Evolutionary conservation across 2,329 filamentous ascomycete genomes (phyloP).

Genomic region (Capronia epimyces): DNA sequence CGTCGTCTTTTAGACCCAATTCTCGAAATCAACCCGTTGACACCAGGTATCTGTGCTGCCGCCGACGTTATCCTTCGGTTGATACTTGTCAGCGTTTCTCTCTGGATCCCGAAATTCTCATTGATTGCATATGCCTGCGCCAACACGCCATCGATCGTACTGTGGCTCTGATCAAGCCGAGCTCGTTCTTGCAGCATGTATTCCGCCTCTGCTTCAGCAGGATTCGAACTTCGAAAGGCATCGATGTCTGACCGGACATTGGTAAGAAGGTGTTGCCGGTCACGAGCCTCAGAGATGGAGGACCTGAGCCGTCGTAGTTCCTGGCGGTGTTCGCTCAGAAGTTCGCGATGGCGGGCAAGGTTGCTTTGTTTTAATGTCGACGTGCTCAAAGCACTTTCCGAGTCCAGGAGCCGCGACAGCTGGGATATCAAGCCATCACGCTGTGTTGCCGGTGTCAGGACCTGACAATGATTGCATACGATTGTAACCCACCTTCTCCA

Average conservation of each 20-base stretch:
- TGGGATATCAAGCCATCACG: constrained; percentile 76
- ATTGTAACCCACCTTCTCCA: constrained; percentile 62
- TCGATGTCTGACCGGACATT: constrained; percentile 90
- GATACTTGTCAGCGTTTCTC: constrained; percentile 81
- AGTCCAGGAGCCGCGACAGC: constrained; percentile 84
- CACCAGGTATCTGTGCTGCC: constrained; percentile 83
- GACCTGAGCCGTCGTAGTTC: constrained; percentile 72
- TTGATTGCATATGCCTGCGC: constrained; percentile 96
- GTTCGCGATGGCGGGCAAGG: constrained; percentile 81
- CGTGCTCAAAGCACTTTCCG: constrained; percentile 76
- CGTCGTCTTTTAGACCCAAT: constrained; percentile 93
- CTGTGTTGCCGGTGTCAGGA: constrained; percentile 42
- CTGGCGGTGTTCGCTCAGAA: constrained; percentile 77
- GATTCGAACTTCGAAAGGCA: constrained; percentile 76
- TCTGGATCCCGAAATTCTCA: constrained; percentile 79
- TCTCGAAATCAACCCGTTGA: constrained; percentile 84
- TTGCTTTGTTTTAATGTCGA: constrained; percentile 98
- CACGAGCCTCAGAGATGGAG: constrained; percentile 69
- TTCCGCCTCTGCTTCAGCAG: constrained; percentile 78
- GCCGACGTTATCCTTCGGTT: constrained; percentile 85
- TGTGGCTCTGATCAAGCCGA: constrained; percentile 82
- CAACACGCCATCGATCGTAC: constrained; percentile 80
- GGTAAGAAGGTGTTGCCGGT: constrained; percentile 81
- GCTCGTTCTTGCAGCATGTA: constrained; percentile 92
- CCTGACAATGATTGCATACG: constrained; percentile 1